These are phyloP conservation scores for Botryosphaeria agaves DNA, from an alignment of 2,329 filamentous ascomycete genomes.

Conservation along the genomic window DNA sequence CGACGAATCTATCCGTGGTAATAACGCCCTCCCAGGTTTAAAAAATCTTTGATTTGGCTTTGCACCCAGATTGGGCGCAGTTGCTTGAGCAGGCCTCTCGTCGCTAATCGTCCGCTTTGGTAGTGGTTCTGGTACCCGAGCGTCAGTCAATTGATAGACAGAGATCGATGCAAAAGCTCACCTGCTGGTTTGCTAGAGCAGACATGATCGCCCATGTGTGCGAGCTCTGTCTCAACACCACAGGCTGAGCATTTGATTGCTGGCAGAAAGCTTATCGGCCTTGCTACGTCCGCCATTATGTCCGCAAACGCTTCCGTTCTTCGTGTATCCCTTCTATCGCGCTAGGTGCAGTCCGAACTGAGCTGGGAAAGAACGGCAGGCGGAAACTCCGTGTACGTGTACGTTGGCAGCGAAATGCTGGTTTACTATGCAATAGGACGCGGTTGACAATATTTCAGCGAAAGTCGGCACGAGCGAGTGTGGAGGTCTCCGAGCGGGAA, in stretches of 20 bases:
- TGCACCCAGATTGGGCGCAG: not conserved
- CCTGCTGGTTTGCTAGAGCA: slow-evolving; percentile 31
- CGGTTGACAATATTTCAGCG: too few species aligned
- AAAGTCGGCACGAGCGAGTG: too few species aligned
- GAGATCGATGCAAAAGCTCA: too few species aligned
- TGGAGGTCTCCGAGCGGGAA: too few species aligned
- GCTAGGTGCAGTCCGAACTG: too few species aligned
- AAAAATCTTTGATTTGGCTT: slow-evolving; percentile 1
- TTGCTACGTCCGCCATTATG: slow-evolving; percentile 20
- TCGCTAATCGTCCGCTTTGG: not conserved
- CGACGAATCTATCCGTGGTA: slow-evolving; percentile 32
- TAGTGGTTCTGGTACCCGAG: not conserved
- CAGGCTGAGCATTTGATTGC: slow-evolving; percentile 81
- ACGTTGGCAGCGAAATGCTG: too few species aligned
- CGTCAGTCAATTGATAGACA: too few species aligned
- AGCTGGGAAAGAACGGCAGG: too few species aligned
- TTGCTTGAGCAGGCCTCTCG: not conserved
- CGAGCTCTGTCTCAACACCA: slow-evolving; percentile 60
- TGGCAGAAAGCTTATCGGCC: slow-evolving; percentile 56
- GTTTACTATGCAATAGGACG: too few species aligned
- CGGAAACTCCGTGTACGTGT: too few species aligned
- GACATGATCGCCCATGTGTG: slow-evolving; percentile 68
- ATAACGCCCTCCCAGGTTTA: slow-evolving; percentile 23
- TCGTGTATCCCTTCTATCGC: too few species aligned
- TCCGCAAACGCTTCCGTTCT: not conserved